Conservation (phyloP, 805 yeast species). For the Wickerhamomyces chaumierensis region DNA sequence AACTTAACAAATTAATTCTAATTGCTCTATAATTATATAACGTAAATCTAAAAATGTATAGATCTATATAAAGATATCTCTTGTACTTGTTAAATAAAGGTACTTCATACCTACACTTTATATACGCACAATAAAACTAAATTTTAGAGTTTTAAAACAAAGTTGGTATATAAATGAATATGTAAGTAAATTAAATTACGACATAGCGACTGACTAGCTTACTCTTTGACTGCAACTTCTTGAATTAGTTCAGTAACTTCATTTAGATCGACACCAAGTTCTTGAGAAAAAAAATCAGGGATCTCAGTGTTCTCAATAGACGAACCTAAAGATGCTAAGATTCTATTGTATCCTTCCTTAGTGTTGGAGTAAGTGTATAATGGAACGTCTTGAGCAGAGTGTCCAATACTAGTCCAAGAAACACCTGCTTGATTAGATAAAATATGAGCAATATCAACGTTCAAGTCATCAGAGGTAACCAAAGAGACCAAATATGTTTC, state of each 20-base stretch:
- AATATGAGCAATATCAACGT: slow-evolving; percentile 48
- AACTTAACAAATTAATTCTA: too few species aligned
- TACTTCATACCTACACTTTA: too few species aligned
- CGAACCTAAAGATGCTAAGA: slow-evolving; percentile 50
- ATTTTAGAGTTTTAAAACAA: too few species aligned
- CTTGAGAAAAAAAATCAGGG: slow-evolving; percentile 57
- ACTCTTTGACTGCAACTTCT: neutral
- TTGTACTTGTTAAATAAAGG: too few species aligned
- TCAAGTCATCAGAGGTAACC: slow-evolving; percentile 21
- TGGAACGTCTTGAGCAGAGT: slow-evolving; percentile 89
- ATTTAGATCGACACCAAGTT: slow-evolving; percentile 35
- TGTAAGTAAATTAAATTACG: too few species aligned
- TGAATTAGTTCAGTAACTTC: slow-evolving; percentile 35
- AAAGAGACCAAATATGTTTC: slow-evolving; percentile 38
- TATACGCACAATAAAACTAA: too few species aligned
- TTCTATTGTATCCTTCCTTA: slow-evolving; percentile 28
- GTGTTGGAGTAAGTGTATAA: slow-evolving; percentile 69
- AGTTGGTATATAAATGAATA: too few species aligned
- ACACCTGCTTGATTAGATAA: slow-evolving; percentile 67
- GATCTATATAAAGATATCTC: too few species aligned
- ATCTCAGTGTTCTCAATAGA: slow-evolving; percentile 80
- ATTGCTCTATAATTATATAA: too few species aligned
- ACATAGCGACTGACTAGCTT: too few species aligned
- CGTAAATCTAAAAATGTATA: too few species aligned
- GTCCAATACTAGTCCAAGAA: slow-evolving; percentile 96